Evolutionary conservation across 805 yeast species (phyloP), one percentile per base, ranked within the genome.

Genomic region (Geotrichum ghanense): DNA sequence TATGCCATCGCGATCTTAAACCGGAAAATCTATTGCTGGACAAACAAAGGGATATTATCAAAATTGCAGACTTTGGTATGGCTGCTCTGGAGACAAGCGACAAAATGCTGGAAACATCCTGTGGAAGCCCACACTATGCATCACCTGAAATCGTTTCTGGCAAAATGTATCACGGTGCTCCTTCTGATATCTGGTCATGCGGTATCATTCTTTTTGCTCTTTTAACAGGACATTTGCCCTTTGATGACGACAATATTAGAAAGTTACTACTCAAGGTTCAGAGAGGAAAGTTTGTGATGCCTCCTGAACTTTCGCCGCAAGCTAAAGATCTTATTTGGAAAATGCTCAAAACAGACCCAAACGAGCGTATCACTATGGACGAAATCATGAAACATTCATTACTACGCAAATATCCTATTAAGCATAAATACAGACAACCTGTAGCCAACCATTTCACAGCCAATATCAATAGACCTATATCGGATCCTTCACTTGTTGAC

Each of bases 41-140:
- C 67, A 80, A 81, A 60, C 75, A 86, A 61, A 77, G 81, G 52
- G 88, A 87, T 63, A 16, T 31, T 6, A 89, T 92, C 63, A 92
- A 92, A 64, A 87, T 92, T 54, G 98, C 98, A 7, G 98, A 92
- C 66, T 92, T 92, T 62, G 98, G 98, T 26, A 92, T 92, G 98
- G 98, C 98, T 16, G 97, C 98, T 4, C 69, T 92, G 42, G 97
- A 92, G 63, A 76, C 86, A 24, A 61, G 69, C n/a, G 90, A 81
- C 54, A 78, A 83, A 56, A 67, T 90, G 58, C 70, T 92, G 48
- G 97, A 90, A 63, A 92, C 98, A 3, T 81, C 94, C 17, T 92
- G 98, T 66, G 98, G 98, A 1, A 88, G 97, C 16, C 98, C 98
- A 6, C 98, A 92, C 64, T 92, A 92, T 64, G 98, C 97, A 1